Evolutionary conservation across 495 filamentous ascomycete species (phyloP).

Genomic region (Aspergillus coremiiformis): DNA sequence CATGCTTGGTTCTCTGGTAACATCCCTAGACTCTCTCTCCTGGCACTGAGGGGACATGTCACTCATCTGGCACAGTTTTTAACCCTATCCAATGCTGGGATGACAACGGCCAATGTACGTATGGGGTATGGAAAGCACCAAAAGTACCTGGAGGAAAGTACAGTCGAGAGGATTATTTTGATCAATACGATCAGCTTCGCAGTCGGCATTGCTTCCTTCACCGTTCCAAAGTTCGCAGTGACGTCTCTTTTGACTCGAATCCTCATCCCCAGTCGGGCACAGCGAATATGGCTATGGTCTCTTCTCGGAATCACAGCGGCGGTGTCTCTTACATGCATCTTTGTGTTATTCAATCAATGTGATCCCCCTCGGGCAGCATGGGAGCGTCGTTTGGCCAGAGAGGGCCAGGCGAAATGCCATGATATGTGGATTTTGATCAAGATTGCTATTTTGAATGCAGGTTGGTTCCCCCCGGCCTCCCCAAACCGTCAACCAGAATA

Average conservation of each 20-base stretch:
- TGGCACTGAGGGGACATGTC: no score
- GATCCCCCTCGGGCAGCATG: constrained; percentile 34
- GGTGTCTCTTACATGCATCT: constrained; percentile 17
- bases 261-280: constrained; percentile 25
- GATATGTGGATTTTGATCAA: constrained; percentile 26
- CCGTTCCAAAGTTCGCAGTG: constrained; percentile 37
- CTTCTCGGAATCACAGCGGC: constrained; percentile 13
- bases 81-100: constrained; percentile 10
- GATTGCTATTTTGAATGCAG: constrained; percentile 28
- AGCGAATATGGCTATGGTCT: constrained; percentile 27
- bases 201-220: constrained; percentile 35
- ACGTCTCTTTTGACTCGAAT: constrained; percentile 30
- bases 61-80: not conserved
- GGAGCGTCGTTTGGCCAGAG: constrained; percentile 24
- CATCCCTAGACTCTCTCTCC: not conserved
- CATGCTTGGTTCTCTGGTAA: constrained; percentile 31
- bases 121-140: constrained; percentile 21
- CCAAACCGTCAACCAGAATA: not conserved
- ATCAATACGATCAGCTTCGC: constrained; percentile 30
- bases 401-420: constrained; percentile 26
- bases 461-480: constrained; percentile 9
- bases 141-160: not conserved
- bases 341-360: constrained; percentile 36
- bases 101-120: constrained; percentile 22
- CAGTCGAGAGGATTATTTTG: constrained; percentile 15